A percentile compares a stretch with the other conserved stretches of the same genome.
These are phyloP conservation scores for Nemania diffusa DNA, from an alignment of 2,329 filamentous ascomycete genomes.

Conservation along the genomic window DNA sequence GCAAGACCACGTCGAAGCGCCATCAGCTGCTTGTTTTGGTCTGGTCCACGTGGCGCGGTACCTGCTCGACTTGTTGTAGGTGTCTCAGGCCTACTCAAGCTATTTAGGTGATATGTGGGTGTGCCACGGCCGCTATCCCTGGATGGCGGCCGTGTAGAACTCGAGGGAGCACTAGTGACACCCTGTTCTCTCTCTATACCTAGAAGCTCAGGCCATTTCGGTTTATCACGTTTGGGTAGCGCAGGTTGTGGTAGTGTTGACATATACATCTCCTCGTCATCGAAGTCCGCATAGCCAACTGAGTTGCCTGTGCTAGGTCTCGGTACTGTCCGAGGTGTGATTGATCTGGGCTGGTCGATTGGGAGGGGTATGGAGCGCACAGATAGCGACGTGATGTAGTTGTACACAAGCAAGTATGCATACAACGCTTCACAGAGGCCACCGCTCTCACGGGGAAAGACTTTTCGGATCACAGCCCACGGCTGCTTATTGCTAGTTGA, in stretches of 20 bases:
- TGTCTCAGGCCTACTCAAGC: constrained; percentile 20
- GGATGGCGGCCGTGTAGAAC: constrained; percentile 29
- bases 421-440: constrained; percentile 69
- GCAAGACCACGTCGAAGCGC: constrained; percentile 62
- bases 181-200: constrained; percentile 52
- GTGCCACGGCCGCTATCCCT: constrained; percentile 29
- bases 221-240: background rate
- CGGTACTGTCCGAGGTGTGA: background rate
- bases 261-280: constrained; percentile 11
- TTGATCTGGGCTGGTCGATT: constrained; percentile 16
- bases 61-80: constrained; percentile 7
- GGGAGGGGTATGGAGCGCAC: constrained; percentile 38
- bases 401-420: constrained; percentile 68
- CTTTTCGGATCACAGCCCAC: constrained; percentile 60
- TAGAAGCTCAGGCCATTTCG: constrained; percentile 57
- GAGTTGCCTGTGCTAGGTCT: constrained; percentile 22
- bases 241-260: constrained; percentile 25
- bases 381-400: constrained; percentile 61
- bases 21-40: constrained; percentile 38
- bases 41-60: constrained; percentile 23
- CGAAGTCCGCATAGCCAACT: constrained; percentile 9
- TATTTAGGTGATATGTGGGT: constrained; percentile 15
- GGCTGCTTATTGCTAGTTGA: constrained; percentile 41
- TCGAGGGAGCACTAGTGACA: constrained; percentile 8
- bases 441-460: constrained; percentile 64